Conservation (phyloP, 2,329 filamentous ascomycete genomes). For the Diaporthe velutina region DNA sequence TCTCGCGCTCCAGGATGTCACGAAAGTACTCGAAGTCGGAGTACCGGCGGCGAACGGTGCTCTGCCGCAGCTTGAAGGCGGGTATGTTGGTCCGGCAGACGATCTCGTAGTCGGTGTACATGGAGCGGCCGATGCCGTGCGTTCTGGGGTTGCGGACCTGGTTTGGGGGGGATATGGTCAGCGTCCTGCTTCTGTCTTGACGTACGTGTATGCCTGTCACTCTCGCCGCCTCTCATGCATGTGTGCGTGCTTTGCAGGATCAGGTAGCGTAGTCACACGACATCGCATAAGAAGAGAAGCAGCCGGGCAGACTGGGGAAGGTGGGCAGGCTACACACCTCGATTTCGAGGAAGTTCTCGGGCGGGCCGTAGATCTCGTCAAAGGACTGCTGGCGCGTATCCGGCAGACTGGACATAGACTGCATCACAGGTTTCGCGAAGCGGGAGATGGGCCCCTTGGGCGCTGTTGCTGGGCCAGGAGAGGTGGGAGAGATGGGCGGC, state of each 20-base stretch:
- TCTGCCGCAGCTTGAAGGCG: constrained; percentile 94
- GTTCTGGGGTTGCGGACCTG: constrained; percentile 95
- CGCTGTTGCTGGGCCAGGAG: constrained; percentile 44
- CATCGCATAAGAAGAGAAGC: not conserved
- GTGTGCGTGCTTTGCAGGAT: not conserved
- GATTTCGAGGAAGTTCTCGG: constrained; percentile 99
- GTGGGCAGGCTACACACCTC: constrained; percentile 72
- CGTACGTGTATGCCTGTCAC: not conserved
- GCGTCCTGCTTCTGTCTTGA: not conserved
- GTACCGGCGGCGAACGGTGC: constrained; percentile 91
- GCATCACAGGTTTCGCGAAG: constrained; percentile 61
- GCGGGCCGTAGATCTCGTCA: constrained; percentile 98
- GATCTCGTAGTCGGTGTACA: constrained; percentile 99
- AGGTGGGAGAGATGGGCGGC: constrained; percentile 39
- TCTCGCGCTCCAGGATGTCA: constrained; percentile 96
- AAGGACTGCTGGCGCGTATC: constrained; percentile 92
- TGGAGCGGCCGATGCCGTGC: constrained; percentile 91
- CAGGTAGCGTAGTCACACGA: not conserved
- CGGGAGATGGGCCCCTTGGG: constrained; percentile 47
- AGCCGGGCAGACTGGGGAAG: not conserved
- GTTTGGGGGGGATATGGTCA: constrained; percentile 17
- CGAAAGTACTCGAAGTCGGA: constrained; percentile 99
- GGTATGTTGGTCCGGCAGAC: constrained; percentile 98
- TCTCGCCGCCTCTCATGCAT: not conserved
- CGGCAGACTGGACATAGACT: constrained; percentile 72